phyloP scores from a whole-genome alignment of 2,329 filamentous ascomycete species.

The Colletotrichum acutatum region DNA sequence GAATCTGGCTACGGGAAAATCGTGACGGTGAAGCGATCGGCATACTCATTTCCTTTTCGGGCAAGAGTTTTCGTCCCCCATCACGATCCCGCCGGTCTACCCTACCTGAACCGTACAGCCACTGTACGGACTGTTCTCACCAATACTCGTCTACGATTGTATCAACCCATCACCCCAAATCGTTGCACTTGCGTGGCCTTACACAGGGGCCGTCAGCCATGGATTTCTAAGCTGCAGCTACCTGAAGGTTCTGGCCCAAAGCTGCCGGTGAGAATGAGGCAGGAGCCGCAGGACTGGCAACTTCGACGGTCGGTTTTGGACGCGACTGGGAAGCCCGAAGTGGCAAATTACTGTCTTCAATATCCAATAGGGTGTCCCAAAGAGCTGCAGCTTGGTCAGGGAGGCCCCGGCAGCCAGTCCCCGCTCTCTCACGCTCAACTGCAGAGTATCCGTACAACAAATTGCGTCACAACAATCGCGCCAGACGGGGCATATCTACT shows the following conservation, averaged over 20 bases:
- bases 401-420: conserved; percentile 13
- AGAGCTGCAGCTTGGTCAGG: conserved; percentile 6
- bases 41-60: conserved; percentile 12
- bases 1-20: conserved; percentile 26
- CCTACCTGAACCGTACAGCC: not conserved
- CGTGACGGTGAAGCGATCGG: conserved; percentile 32
- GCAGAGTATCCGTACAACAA: conserved; percentile 13
- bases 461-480: conserved; percentile 36
- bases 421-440: conserved; percentile 19
- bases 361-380: conserved; percentile 19
- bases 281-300: conserved; percentile 18
- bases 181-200: conserved; percentile 3
- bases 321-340: not conserved
- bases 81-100: conserved; percentile 13
- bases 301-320: not conserved
- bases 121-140: too few species aligned
- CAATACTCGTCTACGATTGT: conserved; percentile 7
- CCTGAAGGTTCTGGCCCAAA: conserved; percentile 1
- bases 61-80: conserved; percentile 3
- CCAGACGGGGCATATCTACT: conserved; percentile 11
- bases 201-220: not conserved
- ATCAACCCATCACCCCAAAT: not conserved
- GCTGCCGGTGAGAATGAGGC: conserved; percentile 10
- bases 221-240: conserved; percentile 28
- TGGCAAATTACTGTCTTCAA: conserved; percentile 25